phyloP scores from a whole-genome alignment of 495 filamentous ascomycete species.

The Penicillium pancosmium region DNA sequence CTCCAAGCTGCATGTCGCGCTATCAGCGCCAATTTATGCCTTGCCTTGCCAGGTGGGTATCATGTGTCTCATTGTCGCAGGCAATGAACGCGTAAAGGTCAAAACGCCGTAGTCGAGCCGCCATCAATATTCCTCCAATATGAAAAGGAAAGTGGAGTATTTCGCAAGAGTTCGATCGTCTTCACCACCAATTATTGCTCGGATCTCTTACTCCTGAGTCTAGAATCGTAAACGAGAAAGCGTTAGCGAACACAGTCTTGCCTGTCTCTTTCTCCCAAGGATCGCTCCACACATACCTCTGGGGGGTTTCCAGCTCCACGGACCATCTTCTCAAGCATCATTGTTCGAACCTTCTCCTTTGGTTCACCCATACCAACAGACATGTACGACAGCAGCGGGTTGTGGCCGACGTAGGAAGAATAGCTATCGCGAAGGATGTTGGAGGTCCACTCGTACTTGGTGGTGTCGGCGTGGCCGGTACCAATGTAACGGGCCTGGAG shows the following conservation, averaged over 20 bases:
- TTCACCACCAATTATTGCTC: neutral
- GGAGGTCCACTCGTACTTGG: slow-evolving; percentile 90
- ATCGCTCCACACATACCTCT: slow-evolving; percentile 41
- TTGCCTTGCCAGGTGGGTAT: slow-evolving; percentile 4
- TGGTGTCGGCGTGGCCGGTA: slow-evolving; percentile 98
- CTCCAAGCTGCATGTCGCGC: neutral
- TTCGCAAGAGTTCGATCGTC: neutral
- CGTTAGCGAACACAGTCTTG: slow-evolving; percentile 11
- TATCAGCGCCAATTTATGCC: neutral
- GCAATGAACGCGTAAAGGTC: neutral
- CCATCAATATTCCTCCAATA: neutral
- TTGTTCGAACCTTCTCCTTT: slow-evolving; percentile 74
- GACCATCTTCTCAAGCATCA: slow-evolving; percentile 91
- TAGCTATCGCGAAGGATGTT: slow-evolving; percentile 88
- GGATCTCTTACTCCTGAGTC: slow-evolving; percentile 26
- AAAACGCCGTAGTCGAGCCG: neutral
- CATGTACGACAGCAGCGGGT: slow-evolving; percentile 86
- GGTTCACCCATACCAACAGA: slow-evolving; percentile 83
- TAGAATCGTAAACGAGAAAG: slow-evolving; percentile 12
- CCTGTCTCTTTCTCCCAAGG: neutral
- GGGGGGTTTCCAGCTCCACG: slow-evolving; percentile 86
- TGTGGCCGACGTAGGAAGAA: slow-evolving; percentile 85
- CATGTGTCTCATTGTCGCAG: slow-evolving; percentile 2
- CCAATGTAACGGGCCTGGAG: slow-evolving; percentile 93
- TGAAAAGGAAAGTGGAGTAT: neutral